Base-by-base conservation (phyloP, 1,139 yeast genomes). In the Debaryomyces subglobosus region DNA sequence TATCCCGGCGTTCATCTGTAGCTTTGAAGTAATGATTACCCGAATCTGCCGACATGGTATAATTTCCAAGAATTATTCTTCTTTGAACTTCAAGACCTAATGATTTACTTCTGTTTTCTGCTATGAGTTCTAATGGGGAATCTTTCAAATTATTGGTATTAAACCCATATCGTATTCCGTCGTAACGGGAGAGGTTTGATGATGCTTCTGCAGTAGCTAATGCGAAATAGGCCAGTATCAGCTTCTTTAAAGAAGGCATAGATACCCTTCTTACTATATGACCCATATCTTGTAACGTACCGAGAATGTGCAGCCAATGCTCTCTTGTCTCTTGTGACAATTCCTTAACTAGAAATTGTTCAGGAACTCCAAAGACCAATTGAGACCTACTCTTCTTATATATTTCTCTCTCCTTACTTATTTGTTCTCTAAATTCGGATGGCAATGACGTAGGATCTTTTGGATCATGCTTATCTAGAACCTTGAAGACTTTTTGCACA, bases 121-220 rank as follows among this genome's bases (percentile, higher is more conserved):
- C 77, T 51, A 84, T 86, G 8, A 74, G 62, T 18, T 72, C 72
- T 32, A 64, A 64, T 1, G 81, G 77, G 0, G 63, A 45, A 9
- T 47, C 49, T 10, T 43, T 38, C 39, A 85, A 68, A 25, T 43
- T 39, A 6, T 45, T 48, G 4, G 53, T 48, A 3, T 54, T 45
- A 44, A 65, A 68, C 0, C 98, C 98, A 60, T 87, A 95, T 45
- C 97, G 73, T 21, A 92, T 72, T 1, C 99, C 99, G 66, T 94
- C 99, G 60, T 81, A 95, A 33, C 97, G 74, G 1, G 97, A 81
- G 43, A 95, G 75, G 62, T 95, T 94, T 0, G 99, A 92, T 0
- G 96, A 85, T 0, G 97, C 98, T 62, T 95, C 99, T 0, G 97
- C 89, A 0, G 97, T 89, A 1, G 95, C 91, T 33, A 95, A 60